Evolutionary conservation across 805 yeast species (phyloP), one percentile per base, ranked within the genome.

Genomic region (Teunomyces aglyptinius): DNA sequence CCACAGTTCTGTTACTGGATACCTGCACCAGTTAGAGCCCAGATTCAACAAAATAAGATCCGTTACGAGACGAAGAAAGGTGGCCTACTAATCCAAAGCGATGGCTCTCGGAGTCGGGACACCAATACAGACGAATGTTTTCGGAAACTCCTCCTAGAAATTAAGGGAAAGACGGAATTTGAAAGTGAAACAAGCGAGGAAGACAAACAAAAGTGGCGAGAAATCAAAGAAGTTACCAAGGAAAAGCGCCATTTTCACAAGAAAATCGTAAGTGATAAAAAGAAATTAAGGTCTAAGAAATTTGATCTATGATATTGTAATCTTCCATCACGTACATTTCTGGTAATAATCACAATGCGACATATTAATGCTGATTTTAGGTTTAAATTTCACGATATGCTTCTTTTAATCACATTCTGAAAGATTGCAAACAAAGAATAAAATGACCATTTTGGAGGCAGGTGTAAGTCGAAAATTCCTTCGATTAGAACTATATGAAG

Each of bases 11-110:
- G 73, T 43, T 49, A 57, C 4, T 85, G 91, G 90, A 73, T 86
- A 3, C 92, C 94, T 0, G 49, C 46, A 4, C 73, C 75, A 4
- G 65, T 84, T 1, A 62, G 73, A 43, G 49, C 53, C 1, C 84
- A 80, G 46, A 51, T 81, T 7, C 18, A 56, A 3, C 53, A 55
- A 3, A 66, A 61, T 13, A 64, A 64, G 8, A 75, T 82, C 42
- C 64, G 84, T 34, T 85, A 80, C 57, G 72, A 79, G 44, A 80
- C 85, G 1, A 79, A 78, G 47, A 54, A 58, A 1, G 84, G 85
- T 10, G 76, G 79, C 0, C 49, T 87, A 1, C 64, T 85, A 5
- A 73, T 88, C 1, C 85, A 81, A 51, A 77, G 85, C 28, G 91
- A 86, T 48, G 57, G 65, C 6, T 67, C 78, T 4, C 64, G 96